A percentile compares a stretch with the other conserved stretches of the same genome.
Conservation (phyloP, 768 basidiomycete species). For the Termitomyces bulborhizus region DNA sequence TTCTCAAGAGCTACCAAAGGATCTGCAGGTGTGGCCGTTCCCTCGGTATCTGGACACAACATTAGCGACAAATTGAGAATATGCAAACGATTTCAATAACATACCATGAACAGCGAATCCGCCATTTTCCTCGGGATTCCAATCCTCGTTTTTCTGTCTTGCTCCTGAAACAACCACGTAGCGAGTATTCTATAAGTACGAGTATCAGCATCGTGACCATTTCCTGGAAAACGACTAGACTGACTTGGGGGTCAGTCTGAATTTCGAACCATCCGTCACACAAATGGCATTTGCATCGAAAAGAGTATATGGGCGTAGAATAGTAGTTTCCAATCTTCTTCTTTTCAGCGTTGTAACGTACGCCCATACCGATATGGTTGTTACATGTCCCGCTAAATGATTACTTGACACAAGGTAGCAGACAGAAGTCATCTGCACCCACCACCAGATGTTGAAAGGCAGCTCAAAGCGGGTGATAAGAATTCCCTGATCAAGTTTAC, state of each 20-base stretch:
- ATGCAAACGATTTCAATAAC: slow-evolving; percentile 8
- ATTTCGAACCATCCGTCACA: slow-evolving; percentile 99
- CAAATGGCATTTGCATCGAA: slow-evolving; percentile 96
- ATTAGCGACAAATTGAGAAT: background rate
- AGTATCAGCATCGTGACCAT: background rate
- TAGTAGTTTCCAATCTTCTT: slow-evolving; percentile 94
- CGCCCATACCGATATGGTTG: slow-evolving; percentile 97
- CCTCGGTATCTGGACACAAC: slow-evolving; percentile 56
- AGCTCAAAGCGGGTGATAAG: slow-evolving; percentile 94
- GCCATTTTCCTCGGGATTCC: slow-evolving; percentile 95
- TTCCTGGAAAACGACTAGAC: slow-evolving; percentile 6
- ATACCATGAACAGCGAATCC: slow-evolving; percentile 85
- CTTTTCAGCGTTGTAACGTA: slow-evolving; percentile 99
- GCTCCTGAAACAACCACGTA: slow-evolving; percentile 93
- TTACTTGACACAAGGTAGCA: background rate
- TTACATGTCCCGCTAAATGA: slow-evolving; percentile 84
- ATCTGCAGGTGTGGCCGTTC: slow-evolving; percentile 57
- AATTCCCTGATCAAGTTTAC: slow-evolving; percentile 95
- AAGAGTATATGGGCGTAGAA: slow-evolving; percentile 90
- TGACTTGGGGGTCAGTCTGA: slow-evolving; percentile 92
- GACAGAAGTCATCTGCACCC: slow-evolving; percentile 19
- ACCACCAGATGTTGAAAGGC: slow-evolving; percentile 98
- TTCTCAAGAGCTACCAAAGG: slow-evolving; percentile 89
- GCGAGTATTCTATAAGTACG: slow-evolving; percentile 69
- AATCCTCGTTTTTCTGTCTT: slow-evolving; percentile 91